Evolutionary conservation across 257 asterid genomes (phyloP).

Genomic region (Solanum medicagineum): DNA sequence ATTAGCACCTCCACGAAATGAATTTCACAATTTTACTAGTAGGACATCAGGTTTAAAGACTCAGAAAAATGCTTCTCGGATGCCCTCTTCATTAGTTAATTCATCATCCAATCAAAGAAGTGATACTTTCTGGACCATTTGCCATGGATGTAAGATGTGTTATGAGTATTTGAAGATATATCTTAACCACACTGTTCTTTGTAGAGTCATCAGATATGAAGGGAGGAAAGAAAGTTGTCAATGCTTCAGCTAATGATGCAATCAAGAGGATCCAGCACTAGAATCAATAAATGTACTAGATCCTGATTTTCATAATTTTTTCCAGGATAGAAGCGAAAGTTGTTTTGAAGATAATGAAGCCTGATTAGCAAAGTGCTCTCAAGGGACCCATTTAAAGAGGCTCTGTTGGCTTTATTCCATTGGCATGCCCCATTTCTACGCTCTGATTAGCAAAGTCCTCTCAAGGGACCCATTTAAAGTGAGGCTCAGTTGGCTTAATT

Average conservation of each 20-base stretch:
- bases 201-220: slow-evolving; percentile 22
- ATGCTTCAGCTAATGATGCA: slow-evolving; percentile 15
- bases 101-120: slow-evolving; percentile 23
- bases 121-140: slow-evolving; percentile 74
- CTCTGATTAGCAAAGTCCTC: slow-evolving; percentile 13
- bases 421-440: slow-evolving; percentile 23
- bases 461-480: slow-evolving; percentile 15
- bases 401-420: background rate
- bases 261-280: slow-evolving; percentile 3
- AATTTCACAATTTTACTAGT: slow-evolving; percentile 21
- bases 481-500: slow-evolving; percentile 21
- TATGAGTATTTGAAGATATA: slow-evolving; percentile 53
- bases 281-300: slow-evolving; percentile 66
- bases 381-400: slow-evolving; percentile 19
- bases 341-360: slow-evolving; percentile 14
- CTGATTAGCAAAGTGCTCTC: slow-evolving; percentile 11
- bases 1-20: slow-evolving; percentile 39
- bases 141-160: slow-evolving; percentile 62
- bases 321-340: slow-evolving; percentile 11
- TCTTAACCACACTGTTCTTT: slow-evolving; percentile 56
- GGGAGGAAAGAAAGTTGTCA: slow-evolving; percentile 7
- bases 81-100: slow-evolving; percentile 15
- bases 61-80: slow-evolving; percentile 11
- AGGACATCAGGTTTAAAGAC: slow-evolving; percentile 26
- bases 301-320: slow-evolving; percentile 23